Evolutionary conservation across 768 basidiomycete genomes (phyloP).

Genomic region (Amanita inopinata): DNA sequence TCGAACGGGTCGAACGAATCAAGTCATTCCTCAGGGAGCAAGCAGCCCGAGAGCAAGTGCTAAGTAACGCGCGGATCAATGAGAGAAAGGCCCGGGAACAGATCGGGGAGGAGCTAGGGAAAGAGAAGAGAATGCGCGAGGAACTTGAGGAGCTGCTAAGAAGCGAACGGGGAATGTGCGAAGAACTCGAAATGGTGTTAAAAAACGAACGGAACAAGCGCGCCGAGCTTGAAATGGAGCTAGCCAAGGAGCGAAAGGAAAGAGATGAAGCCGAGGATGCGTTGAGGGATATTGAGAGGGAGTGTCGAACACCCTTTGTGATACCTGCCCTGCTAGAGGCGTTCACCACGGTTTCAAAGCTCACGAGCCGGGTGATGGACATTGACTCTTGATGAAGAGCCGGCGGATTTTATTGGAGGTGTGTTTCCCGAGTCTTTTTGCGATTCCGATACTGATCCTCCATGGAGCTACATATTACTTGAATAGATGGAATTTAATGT

Average conservation of each 20-base stretch:
- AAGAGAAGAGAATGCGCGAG: background rate
- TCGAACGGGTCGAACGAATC: too few relatives aligned
- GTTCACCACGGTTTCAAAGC: constrained; percentile 34
- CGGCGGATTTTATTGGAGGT: background rate
- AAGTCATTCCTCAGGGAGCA: too few relatives aligned
- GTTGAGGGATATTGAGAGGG: constrained; percentile 37
- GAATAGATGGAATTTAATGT: too few relatives aligned
- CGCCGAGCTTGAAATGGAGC: background rate
- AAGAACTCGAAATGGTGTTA: background rate
- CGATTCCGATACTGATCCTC: background rate
- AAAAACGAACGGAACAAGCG: background rate
- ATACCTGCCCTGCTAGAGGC: constrained; percentile 48
- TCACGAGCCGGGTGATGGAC: constrained; percentile 1
- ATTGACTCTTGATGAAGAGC: background rate
- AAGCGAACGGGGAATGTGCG: background rate
- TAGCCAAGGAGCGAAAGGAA: background rate
- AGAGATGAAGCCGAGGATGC: constrained; percentile 26
- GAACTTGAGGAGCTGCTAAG: background rate
- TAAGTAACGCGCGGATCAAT: too few relatives aligned
- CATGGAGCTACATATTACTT: too few relatives aligned
- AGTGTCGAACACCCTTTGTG: constrained; percentile 44
- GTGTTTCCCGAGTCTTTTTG: background rate
- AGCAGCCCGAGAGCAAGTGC: too few relatives aligned
- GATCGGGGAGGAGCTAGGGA: background rate
- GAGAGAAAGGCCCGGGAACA: background rate